Evolutionary conservation across 2,329 filamentous ascomycete genomes (phyloP), one percentile per base, ranked within the genome.

Genomic region (Cordyceps fumosorosea): DNA sequence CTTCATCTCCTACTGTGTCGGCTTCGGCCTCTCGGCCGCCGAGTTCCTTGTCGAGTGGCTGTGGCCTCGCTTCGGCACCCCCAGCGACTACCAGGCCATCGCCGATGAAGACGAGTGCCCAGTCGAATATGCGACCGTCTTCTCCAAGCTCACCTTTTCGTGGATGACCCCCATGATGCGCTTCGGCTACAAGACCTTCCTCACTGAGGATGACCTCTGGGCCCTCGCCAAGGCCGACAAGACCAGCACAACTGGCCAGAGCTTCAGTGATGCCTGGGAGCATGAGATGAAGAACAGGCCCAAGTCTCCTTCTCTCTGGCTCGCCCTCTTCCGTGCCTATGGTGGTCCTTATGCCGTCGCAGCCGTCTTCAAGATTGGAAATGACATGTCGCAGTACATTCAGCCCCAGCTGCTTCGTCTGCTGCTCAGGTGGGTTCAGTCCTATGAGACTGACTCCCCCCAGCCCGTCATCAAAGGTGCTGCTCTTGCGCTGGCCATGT

Each of bases 151-250:
- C 52, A 96, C 93, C 0, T 99, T 99, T 74, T 88, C 89, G 60
- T 99, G 95, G 95, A 97, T 99, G 93, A 98, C 95, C 0, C 93
- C 95, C 0, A 79, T 99, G 84, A 99, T 99, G 95, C 92, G 87
- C 71, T 89, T 89, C 71, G 95, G 95, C 1, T 98, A 99, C 79
- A 90, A 89, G 71, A 86, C 93, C 63, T 99, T 87, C 73, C 80
- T 99, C 65, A 96, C 92, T 1, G 92, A 98, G 73, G 91, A 97
- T 66, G 93, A 99, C 74, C 82, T 99, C 26, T 99, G 96, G 96
- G 93, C 91, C 64, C 80, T 99, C 63, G 85, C 92, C 47, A 88
- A 86, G 70, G 79, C 83, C 63, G 93, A 98, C 72, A 89, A 89
- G 40, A 96, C 93, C 12, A 85, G 85, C 66, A 79, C 81, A 14